Conservation (phyloP, 2,329 filamentous ascomycete species). For the Trichoderma semiorbis region DNA sequence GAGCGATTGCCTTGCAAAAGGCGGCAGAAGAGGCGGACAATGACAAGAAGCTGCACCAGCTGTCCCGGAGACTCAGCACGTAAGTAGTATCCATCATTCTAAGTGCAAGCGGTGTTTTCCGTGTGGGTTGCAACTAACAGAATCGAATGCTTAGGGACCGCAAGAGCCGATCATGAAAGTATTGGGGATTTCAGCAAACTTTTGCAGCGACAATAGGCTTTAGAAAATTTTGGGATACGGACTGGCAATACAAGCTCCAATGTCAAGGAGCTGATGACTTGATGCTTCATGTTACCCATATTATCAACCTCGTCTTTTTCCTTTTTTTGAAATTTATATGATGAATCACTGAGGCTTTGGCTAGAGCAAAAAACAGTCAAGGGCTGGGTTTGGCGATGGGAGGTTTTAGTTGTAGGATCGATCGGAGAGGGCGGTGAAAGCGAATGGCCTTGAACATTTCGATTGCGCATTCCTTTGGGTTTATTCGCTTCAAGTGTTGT, state of each 20-base stretch:
- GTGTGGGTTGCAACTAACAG: constrained; percentile 8
- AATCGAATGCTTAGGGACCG: constrained; percentile 25
- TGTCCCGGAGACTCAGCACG: constrained; percentile 94
- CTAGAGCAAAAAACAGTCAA: constrained; percentile 15
- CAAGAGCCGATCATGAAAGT: constrained; percentile 27
- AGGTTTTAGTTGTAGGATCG: neutral
- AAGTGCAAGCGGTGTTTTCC: neutral
- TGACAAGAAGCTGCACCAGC: constrained; percentile 78
- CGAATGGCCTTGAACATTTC: neutral
- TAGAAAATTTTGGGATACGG: constrained; percentile 15
- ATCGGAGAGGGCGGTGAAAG: neutral
- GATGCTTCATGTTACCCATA: constrained; percentile 16
- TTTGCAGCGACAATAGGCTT: constrained; percentile 10
- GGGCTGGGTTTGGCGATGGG: constrained; percentile 8
- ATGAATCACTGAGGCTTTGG: constrained; percentile 16
- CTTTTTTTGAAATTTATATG: neutral
- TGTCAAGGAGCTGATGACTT: constrained; percentile 14
- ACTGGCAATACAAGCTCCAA: constrained; percentile 8
- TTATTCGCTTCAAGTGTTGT: neutral
- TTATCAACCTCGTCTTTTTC: constrained; percentile 20
- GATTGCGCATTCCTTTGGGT: neutral
- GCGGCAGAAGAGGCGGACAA: constrained; percentile 88
- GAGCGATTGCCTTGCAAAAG: constrained; percentile 78
- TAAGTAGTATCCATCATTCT: constrained; percentile 37
- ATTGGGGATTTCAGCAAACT: neutral